These are phyloP conservation scores for Citeromyces nyonsensis DNA, from an alignment of 805 yeast genomes.

Conservation along the genomic window DNA sequence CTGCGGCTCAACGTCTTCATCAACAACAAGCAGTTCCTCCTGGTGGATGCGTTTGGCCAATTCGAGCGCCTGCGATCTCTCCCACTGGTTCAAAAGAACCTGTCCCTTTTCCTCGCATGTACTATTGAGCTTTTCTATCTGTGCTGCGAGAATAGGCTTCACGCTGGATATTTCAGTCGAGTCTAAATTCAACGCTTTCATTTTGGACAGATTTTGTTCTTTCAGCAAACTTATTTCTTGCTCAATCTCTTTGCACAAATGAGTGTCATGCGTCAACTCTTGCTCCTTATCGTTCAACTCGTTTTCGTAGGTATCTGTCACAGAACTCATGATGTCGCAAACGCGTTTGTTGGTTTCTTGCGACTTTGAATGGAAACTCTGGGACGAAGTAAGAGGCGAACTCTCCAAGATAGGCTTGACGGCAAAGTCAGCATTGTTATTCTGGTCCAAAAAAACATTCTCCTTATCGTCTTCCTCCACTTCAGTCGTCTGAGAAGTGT, in stretches of 20 bases:
- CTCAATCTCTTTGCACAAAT: conserved; percentile 22
- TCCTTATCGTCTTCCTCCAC: conserved; percentile 1
- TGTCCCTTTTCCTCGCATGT: conserved; percentile 12
- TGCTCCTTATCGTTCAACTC: conserved; percentile 28
- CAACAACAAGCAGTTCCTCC: conserved; percentile 19
- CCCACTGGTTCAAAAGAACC: conserved; percentile 22
- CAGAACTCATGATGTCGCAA: conserved; percentile 7
- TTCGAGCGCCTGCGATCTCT: conserved; percentile 48
- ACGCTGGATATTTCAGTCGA: no score
- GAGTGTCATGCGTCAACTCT: conserved; percentile 30
- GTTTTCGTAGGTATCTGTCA: conserved; percentile 9
- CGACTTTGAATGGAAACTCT: not conserved
- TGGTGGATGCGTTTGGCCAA: conserved; percentile 41
- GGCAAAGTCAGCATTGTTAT: no score
- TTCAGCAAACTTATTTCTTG: conserved; percentile 7
- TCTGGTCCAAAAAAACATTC: conserved; percentile 1
- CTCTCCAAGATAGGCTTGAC: not conserved
- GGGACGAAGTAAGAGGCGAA: conserved; percentile 1
- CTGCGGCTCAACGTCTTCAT: conserved; percentile 5
- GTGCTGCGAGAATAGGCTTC: no score
- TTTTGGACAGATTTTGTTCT: no score
- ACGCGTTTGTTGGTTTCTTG: conserved; percentile 6
- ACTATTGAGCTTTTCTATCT: conserved; percentile 6
- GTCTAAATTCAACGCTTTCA: no score
- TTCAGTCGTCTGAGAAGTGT: not conserved